Percentiles rank a stretch among this genome's conserved stretches.
Conservation (phyloP, 805 yeast genomes). For the Citeromyces nyonsensis region DNA sequence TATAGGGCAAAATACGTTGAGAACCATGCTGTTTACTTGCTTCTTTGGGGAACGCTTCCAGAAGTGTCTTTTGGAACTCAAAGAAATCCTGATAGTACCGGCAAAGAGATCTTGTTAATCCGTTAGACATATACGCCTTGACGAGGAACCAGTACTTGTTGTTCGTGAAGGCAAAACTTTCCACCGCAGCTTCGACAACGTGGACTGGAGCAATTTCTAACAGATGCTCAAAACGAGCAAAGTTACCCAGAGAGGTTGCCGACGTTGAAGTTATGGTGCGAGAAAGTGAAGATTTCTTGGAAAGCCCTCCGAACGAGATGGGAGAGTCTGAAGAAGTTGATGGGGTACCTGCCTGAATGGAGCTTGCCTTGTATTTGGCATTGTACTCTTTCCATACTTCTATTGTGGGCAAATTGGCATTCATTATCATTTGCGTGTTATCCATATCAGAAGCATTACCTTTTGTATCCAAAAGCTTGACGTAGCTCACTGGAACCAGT, state of each 20-base stretch:
- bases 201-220: constrained; percentile 8
- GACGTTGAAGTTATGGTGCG: constrained; percentile 4
- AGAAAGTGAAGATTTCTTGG: constrained; percentile 2
- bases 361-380: constrained; percentile 84
- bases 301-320: not conserved
- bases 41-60: constrained; percentile 79
- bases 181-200: constrained; percentile 58
- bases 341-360: constrained; percentile 48
- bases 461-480: constrained; percentile 68
- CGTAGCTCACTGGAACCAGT: constrained; percentile 81
- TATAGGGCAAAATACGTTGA: constrained; percentile 74
- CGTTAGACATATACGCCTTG: constrained; percentile 49
- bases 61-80: constrained; percentile 73
- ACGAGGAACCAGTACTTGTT: constrained; percentile 85
- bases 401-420: constrained; percentile 73
- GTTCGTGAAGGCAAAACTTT: constrained; percentile 62
- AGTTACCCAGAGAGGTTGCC: not conserved
- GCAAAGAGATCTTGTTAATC: constrained; percentile 57
- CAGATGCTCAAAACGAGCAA: constrained; percentile 1
- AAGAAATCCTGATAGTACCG: constrained; percentile 93
- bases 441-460: constrained; percentile 36
- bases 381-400: constrained; percentile 91
- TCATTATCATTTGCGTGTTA: constrained; percentile 30
- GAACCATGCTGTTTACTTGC: constrained; percentile 72
- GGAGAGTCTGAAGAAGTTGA: not conserved